Evolutionary conservation across 495 filamentous ascomycete genomes (phyloP).

Genomic region (Thermothielavioides terrestris): DNA sequence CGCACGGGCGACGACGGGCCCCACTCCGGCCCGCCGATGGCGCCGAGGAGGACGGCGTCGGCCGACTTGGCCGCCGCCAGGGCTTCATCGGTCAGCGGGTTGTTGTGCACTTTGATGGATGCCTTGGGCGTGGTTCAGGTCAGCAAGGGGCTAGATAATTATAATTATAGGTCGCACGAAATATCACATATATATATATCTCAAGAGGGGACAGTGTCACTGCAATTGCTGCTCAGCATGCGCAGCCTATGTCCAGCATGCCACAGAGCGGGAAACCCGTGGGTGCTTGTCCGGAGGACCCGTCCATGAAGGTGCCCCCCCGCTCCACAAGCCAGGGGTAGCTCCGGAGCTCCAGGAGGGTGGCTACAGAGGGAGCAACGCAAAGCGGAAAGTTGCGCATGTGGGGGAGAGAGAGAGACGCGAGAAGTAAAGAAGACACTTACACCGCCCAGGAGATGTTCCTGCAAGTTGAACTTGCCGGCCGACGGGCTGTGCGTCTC

Average conservation of each 20-base stretch:
- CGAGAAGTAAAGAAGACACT: constrained; percentile 29
- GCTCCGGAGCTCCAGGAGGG: not conserved
- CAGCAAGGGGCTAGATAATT: not conserved
- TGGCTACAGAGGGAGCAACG: not conserved
- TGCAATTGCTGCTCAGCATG: no score
- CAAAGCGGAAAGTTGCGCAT: not conserved
- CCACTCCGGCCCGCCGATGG: constrained; percentile 98
- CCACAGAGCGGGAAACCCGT: not conserved
- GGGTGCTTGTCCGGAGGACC: not conserved
- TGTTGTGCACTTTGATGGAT: constrained; percentile 78
- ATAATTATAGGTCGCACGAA: no score
- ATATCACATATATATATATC: no score
- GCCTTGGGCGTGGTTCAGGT: constrained; percentile 40
- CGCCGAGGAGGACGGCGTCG: constrained; percentile 87
- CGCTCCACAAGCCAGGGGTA: not conserved
- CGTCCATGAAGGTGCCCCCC: no score
- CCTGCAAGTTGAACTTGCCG: constrained; percentile 77
- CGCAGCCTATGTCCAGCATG: not conserved
- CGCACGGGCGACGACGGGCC: constrained; percentile 73
- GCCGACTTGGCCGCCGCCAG: constrained; percentile 79
- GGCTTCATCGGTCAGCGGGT: constrained; percentile 74
- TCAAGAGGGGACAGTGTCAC: no score
- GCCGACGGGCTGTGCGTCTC: constrained; percentile 58
- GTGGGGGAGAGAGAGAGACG: not conserved
- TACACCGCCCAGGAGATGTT: constrained; percentile 90